Base-by-base conservation (phyloP, 768 basidiomycete genomes). In the Hydnomerulius pinastri region DNA sequence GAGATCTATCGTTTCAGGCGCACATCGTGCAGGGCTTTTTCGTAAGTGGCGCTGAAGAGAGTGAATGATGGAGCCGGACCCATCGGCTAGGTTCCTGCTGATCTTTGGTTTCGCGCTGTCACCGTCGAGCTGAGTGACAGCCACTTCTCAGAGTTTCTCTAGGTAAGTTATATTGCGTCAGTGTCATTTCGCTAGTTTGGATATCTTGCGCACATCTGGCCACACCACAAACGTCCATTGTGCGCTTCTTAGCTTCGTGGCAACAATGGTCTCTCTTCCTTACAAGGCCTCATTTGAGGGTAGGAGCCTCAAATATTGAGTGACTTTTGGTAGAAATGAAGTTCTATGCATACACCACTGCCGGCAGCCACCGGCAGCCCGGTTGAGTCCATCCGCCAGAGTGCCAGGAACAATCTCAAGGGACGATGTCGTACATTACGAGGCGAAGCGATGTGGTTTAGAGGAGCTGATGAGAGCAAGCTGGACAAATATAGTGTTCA, bases 41-140 rank as follows among this genome's bases (percentile, higher is more conserved):
- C 63, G 63, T 64, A 64, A 64, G 63, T 66, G 63, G 63, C 61
- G 63, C 63, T 58, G 63, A 60, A 66, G 61, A 63, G 58, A 57
- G 27, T 45, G 61, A 54, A 18, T 35, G 46, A 48, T 44, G 51
- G 33, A 55, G 33, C 42, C 41, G 41, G 50, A 30, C 49, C 41
- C 47, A 55, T 56, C 41, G 43, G 55, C 54, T 54, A 45, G 32
- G 51, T 25, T 55, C 25, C 36, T 28, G 32, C 9, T n/a, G 32
- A 33, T 33, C 32, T n/a, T 12, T 2, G 12, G 12, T 11, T n/a
- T 33, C 32, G 32, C 32, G n/a, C 32, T 33, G 7, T n/a, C 32
- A 33, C 32, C 32, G n/a, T 33, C n/a, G 32, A 33, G 12, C 32
- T 12, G 32, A 33, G n/a, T n/a, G n/a, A n/a, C n/a, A n/a, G n/a